Base-by-base conservation (phyloP, 495 filamentous ascomycete genomes). In the Penicillium paxilli region DNA sequence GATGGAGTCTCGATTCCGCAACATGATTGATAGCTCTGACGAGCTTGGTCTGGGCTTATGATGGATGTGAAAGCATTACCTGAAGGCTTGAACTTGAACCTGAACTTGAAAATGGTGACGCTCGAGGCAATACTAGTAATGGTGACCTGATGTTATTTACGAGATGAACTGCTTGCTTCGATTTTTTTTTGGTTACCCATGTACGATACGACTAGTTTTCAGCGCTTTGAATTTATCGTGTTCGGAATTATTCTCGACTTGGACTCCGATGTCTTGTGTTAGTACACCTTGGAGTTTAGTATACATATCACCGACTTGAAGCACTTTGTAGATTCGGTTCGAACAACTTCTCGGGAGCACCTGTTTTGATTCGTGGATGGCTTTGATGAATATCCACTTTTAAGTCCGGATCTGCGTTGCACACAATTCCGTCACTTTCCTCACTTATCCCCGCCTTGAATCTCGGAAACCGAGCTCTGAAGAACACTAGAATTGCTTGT, bases 21-120 rank as follows among this genome's bases (percentile, higher is more conserved):
- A 68, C 42, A 40, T 49, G 38, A n/a, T 69, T 22, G 54, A 73
- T 55, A 69, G 68, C 24, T 67, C 64, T 20, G 73, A 76, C 52
- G 73, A 76, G 58, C 14, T 65, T 42, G 56, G 51, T 7, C 41
- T 73, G 48, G 22, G 19, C 11, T 0, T 52, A 44, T 37, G 3
- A 44, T 5, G 14, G 12, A 14, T 32, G n/a, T 32, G 30, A 11
- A 38, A 38, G 35, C 8, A 21, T 23, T 11, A 16, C 33, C 8
- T 37, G 4, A 4, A 37, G n/a, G 14, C 4, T 11, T 4, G 33
- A 16, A 7, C n/a, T 37, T 37, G n/a, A 37, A n/a, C n/a, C n/a
- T n/a, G n/a, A n/a, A n/a, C n/a, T n/a, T n/a, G n/a, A n/a, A n/a
- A n/a, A n/a, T n/a, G n/a, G n/a, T n/a, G n/a, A n/a, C n/a, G n/a